phyloP scores from a whole-genome alignment of 23 red algal genomes.

The Gracilaria gracilis region DNA sequence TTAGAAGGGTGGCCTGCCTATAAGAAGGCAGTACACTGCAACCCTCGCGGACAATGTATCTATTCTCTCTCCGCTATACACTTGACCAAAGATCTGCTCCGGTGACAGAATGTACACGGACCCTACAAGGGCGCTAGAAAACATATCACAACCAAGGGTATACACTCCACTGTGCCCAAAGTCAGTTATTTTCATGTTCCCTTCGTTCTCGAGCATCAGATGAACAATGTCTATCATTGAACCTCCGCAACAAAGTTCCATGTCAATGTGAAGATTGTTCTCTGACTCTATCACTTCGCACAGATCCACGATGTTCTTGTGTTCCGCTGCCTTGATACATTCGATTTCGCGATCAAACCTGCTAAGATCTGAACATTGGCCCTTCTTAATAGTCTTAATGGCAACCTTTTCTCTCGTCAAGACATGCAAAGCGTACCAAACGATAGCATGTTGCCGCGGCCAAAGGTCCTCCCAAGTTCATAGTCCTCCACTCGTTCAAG shows the following conservation, averaged over 20 bases:
- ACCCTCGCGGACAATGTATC: constrained; percentile 95
- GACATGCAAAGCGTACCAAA: constrained; percentile 80
- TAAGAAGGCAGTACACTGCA: constrained; percentile 84
- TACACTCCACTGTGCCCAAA: constrained; percentile 97
- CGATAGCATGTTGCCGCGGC: constrained; percentile 83
- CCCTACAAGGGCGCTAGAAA: constrained; percentile 87
- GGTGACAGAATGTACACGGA: constrained; percentile 92
- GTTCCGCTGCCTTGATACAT: constrained; percentile 78
- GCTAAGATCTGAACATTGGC: constrained; percentile 92
- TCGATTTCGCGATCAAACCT: constrained; percentile 95
- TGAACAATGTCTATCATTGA: constrained; percentile 85
- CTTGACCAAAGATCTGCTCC: constrained; percentile 85
- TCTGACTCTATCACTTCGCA: constrained; percentile 90
- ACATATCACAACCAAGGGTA: constrained; percentile 93
- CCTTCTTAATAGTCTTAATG: constrained; percentile 95
- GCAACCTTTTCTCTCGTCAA: constrained; percentile 81
- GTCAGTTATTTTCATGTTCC: constrained; percentile 89
- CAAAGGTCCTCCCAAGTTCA: constrained; percentile 90
- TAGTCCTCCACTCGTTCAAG: constrained; percentile 90
- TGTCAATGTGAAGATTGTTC: constrained; percentile 83
- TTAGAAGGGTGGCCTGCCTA: constrained; percentile 93
- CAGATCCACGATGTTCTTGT: constrained; percentile 83
- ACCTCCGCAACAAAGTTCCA: constrained; percentile 96
- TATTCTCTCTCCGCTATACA: constrained; percentile 94
- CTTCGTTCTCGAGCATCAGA: constrained; percentile 90